Conservation (phyloP, 75 land plant genomes). For the Azolla pinnata region DNA sequence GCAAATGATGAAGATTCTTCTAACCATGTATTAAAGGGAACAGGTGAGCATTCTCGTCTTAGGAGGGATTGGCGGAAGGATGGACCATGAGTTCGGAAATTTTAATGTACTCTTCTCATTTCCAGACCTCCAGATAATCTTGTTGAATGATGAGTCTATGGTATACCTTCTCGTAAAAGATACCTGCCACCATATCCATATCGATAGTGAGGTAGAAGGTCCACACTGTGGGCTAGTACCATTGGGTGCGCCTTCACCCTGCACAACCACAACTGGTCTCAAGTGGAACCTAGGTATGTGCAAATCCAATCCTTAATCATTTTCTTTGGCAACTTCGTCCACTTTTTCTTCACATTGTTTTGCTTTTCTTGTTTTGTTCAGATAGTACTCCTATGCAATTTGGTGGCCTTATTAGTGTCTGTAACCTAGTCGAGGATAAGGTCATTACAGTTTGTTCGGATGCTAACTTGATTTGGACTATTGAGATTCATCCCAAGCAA, state of each 20-base stretch:
- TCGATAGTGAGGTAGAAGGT: constrained; percentile 54
- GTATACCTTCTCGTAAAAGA: constrained; percentile 60
- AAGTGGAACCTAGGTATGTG: constrained; percentile 79
- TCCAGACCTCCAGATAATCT: constrained; percentile 50
- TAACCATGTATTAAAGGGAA: too few species aligned
- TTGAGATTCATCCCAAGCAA: too few species aligned
- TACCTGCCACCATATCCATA: constrained; percentile 54
- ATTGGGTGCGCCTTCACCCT: constrained; percentile 50
- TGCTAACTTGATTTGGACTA: constrained; percentile 88
- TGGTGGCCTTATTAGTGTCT: constrained; percentile 78
- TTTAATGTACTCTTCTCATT: constrained; percentile 65
- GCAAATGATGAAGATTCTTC: too few species aligned
- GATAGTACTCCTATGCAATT: constrained; percentile 61
- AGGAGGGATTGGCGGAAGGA: constrained; percentile 90
- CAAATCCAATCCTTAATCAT: background rate
- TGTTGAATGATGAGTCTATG: constrained; percentile 67
- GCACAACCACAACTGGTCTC: constrained; percentile 81
- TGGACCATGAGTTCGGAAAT: constrained; percentile 91
- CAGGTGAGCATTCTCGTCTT: constrained; percentile 71
- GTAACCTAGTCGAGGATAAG: constrained; percentile 48
- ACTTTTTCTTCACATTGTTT: background rate
- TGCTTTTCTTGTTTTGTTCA: constrained; percentile 14
- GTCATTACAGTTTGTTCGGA: constrained; percentile 67
- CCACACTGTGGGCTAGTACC: constrained; percentile 94
- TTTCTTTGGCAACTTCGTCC: background rate